These are phyloP conservation scores for Penicillium salamii DNA, from an alignment of 495 filamentous ascomycete species.

Conservation along the genomic window DNA sequence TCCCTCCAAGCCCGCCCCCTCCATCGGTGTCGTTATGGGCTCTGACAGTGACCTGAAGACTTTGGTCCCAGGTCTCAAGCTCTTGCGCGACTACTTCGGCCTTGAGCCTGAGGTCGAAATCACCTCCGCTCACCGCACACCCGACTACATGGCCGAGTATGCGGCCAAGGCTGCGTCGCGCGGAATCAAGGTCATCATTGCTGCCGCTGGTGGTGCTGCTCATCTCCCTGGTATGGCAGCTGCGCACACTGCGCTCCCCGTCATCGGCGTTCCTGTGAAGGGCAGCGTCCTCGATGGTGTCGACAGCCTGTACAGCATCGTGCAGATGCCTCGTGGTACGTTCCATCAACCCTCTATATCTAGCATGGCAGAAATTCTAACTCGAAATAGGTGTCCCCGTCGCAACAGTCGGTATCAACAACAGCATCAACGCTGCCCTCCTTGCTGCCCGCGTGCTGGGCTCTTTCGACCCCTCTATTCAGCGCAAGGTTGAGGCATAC, in stretches of 20 bases:
- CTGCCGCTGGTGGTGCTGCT: conserved; percentile 89
- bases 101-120: conserved; percentile 78
- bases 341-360: conserved; percentile 1
- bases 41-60: conserved; percentile 89
- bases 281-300: conserved; percentile 82
- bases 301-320: conserved; percentile 85
- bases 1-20: conserved; percentile 44
- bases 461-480: conserved; percentile 54
- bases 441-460: conserved; percentile 85
- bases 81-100: conserved; percentile 67
- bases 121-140: conserved; percentile 92
- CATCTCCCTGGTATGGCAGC: conserved; percentile 92
- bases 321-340: conserved; percentile 81
- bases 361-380: background rate
- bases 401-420: conserved; percentile 89
- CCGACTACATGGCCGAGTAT: conserved; percentile 75
- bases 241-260: conserved; percentile 80
- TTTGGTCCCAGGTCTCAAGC: conserved; percentile 70
- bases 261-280: conserved; percentile 90
- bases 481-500: conserved; percentile 64
- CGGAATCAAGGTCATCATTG: conserved; percentile 88
- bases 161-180: conserved; percentile 62
- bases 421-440: conserved; percentile 87
- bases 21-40: conserved; percentile 89
- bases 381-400: conserved; percentile 65